Evolutionary conservation across 2,329 filamentous ascomycete genomes (phyloP), one percentile per base, ranked within the genome.

Genomic region (Talaromyces islandicus): DNA sequence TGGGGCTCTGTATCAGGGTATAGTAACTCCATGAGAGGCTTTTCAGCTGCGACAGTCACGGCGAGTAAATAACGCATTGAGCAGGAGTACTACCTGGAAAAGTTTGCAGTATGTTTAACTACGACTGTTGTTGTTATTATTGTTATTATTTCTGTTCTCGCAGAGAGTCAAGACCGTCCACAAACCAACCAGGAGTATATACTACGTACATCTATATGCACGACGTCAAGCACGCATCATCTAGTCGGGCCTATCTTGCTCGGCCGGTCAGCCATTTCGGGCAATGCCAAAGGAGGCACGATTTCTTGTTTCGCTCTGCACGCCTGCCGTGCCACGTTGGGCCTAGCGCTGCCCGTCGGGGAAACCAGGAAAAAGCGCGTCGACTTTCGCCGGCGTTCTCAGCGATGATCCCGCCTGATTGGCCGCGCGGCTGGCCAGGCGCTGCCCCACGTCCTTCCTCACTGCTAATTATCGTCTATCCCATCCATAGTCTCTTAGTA

Each of bases 231-330:
- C 24, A 24, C 21, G 48, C 56, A 30, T 54, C 58, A 29, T 54
- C n/a, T 46, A 53, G 56, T 41, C 25, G 54, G 50, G 24, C 32
- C 59, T 46, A 46, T 46, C 43, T 46, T 46, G 21, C 14, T 7
- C 43, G 43, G 43, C 43, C 59, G 59, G 59, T 61, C 59, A 61
- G 30, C 59, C 56, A 24, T 58, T 61, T 60, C 48, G 56, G 59
- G 59, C 50, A 58, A 30, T 46, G 19, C 19, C 43, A 46, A 46
- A 46, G 43, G 43, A 46, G 43, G 43, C 43, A 46, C 43, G 21
- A 21, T 46, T 25, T 25, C 48, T n/a, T 29, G 48, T 52, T 52
- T 25, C 25, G 24, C 43, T 14, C 25, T 52, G 12, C 48, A 14
- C 24, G 21, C 48, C 12, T 9, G 25, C 25, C 41, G 32, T 46